Conservation (phyloP, 495 filamentous ascomycete species). For the Clavariopsis aquatica region DNA sequence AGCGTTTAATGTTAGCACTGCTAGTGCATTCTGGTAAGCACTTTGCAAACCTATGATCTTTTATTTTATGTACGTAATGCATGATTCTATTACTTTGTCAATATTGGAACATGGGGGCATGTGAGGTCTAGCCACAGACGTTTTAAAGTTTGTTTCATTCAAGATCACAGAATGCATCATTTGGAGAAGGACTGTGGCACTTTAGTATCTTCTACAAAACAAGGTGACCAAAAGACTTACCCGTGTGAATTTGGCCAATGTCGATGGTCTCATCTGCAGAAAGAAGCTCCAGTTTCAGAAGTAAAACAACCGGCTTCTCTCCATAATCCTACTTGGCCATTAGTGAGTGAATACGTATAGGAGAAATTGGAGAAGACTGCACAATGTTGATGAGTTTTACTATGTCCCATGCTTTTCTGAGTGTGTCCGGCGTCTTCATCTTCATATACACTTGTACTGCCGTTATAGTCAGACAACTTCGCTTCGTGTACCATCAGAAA, state of each 20-base stretch:
- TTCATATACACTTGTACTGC: conserved; percentile 56
- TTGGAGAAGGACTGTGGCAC: conserved; percentile 38
- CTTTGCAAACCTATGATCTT: conserved; percentile 41
- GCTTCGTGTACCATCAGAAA: not conserved
- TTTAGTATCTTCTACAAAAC: conserved; percentile 1
- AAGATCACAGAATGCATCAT: conserved; percentile 61
- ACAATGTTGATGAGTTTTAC: conserved; percentile 58
- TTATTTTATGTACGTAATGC: conserved; percentile 68
- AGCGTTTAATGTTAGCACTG: conserved; percentile 11
- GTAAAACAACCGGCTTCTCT: conserved; percentile 61
- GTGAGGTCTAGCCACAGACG: conserved; percentile 37
- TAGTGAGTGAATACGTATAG: not conserved
- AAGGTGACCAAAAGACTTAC: conserved; percentile 18
- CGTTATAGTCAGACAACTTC: conserved; percentile 5
- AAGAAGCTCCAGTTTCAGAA: conserved; percentile 71
- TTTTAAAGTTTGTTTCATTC: conserved; percentile 65
- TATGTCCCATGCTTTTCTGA: conserved; percentile 58
- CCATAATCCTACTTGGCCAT: conserved; percentile 52
- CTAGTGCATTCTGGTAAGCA: conserved; percentile 37
- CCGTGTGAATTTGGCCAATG: conserved; percentile 33
- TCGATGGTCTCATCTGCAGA: conserved; percentile 40
- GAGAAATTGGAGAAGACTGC: not conserved
- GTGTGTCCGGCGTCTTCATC: conserved; percentile 47
- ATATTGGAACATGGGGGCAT: not conserved
- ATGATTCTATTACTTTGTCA: conserved; percentile 52